These are phyloP conservation scores for Hyaloscypha bicolor DNA, from an alignment of 495 filamentous ascomycete genomes.

Conservation along the genomic window DNA sequence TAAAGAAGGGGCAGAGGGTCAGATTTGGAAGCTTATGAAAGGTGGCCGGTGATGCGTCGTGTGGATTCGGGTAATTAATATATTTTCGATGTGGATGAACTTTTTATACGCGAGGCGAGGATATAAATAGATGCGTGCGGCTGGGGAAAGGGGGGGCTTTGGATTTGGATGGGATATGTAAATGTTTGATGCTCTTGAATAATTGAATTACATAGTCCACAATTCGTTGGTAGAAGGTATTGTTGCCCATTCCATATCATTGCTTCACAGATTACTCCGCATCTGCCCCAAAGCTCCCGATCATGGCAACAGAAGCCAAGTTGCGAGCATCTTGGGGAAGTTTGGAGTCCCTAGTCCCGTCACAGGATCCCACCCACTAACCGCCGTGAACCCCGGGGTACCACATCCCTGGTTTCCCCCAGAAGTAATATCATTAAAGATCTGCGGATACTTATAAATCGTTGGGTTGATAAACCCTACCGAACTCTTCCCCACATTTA, in stretches of 20 bases:
- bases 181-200: too few relatives aligned
- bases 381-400: constrained; percentile 52
- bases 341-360: constrained; percentile 56
- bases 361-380: constrained; percentile 66
- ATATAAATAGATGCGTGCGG: too few relatives aligned
- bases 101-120: too few relatives aligned
- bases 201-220: too few relatives aligned
- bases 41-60: too few relatives aligned
- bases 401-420: constrained; percentile 53
- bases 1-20: too few relatives aligned
- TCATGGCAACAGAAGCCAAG: constrained; percentile 42
- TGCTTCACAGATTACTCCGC: background rate
- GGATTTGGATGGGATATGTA: too few relatives aligned
- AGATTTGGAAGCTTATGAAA: too few relatives aligned
- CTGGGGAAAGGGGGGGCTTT: too few relatives aligned
- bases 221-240: too few relatives aligned
- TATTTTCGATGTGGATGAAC: too few relatives aligned
- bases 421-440: constrained; percentile 52
- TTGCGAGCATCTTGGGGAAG: constrained; percentile 49
- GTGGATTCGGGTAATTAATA: too few relatives aligned
- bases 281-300: background rate
- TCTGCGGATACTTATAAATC: constrained; percentile 49
- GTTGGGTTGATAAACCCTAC: constrained; percentile 58
- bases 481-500: constrained; percentile 47
- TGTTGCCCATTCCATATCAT: background rate